Conservation (phyloP, 2,329 filamentous ascomycete species). For the Penicillium sp. region DNA sequence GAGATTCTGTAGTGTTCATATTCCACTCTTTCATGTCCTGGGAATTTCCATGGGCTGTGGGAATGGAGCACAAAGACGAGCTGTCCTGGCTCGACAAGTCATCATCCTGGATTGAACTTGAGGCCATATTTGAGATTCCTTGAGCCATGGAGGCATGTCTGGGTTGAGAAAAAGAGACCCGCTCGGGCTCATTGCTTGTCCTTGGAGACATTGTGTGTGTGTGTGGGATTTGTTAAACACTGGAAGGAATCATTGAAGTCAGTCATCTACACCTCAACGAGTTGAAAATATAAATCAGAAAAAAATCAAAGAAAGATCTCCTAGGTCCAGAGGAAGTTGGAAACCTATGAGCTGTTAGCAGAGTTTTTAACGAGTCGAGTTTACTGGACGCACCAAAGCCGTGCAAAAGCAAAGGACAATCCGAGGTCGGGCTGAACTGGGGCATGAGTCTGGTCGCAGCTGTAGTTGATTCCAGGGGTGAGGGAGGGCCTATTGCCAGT, state of each 20-base stretch:
- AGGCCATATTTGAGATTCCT: conserved; percentile 37
- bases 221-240: conserved; percentile 25
- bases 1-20: conserved; percentile 36
- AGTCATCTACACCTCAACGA: conserved; percentile 28
- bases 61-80: conserved; percentile 41
- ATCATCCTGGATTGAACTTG: conserved; percentile 41
- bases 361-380: neutral
- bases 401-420: neutral
- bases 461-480: neutral
- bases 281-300: conserved; percentile 3
- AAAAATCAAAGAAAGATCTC: conserved; percentile 5
- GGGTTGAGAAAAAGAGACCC: conserved; percentile 35
- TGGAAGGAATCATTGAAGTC: conserved; percentile 27
- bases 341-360: conserved; percentile 13
- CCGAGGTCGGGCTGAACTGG: conserved; percentile 1
- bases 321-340: conserved; percentile 15
- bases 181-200: conserved; percentile 35
- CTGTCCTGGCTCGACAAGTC: conserved; percentile 41
- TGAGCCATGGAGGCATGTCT: conserved; percentile 35
- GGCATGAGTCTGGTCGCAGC: neutral
- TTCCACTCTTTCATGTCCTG: conserved; percentile 39
- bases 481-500: conserved; percentile 4
- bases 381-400: conserved; percentile 15
- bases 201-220: conserved; percentile 36
- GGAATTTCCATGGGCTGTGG: conserved; percentile 31